Conservation (phyloP, 805 yeast species). For the Sugiyamaella valdiviana region DNA sequence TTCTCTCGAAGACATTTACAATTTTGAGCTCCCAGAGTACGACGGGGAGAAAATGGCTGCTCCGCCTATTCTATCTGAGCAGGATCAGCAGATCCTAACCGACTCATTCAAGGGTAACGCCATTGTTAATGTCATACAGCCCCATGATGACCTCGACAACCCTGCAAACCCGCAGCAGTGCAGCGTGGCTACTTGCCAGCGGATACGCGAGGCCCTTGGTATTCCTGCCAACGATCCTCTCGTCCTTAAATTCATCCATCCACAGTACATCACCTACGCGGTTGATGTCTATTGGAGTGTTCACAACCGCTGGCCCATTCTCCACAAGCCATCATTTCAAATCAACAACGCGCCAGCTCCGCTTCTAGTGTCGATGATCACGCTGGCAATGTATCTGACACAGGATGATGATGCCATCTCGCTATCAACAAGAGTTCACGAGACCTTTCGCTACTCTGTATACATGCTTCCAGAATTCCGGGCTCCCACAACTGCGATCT, state of each 20-base stretch:
- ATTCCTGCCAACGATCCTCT: slow-evolving; percentile 9
- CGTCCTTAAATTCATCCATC: slow-evolving; percentile 14
- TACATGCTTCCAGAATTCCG: slow-evolving; percentile 66
- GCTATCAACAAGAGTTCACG: slow-evolving; percentile 42
- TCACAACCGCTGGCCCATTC: slow-evolving; percentile 49
- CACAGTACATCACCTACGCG: slow-evolving; percentile 17
- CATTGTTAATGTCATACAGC: not conserved
- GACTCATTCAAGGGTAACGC: not conserved
- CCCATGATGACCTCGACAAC: not conserved
- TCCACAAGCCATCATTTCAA: slow-evolving; percentile 50
- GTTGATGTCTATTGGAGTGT: slow-evolving; percentile 29
- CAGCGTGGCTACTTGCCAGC: slow-evolving; percentile 8
- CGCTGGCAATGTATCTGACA: slow-evolving; percentile 39
- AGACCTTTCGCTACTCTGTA: slow-evolving; percentile 56
- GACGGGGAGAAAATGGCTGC: not conserved
- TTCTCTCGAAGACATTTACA: not conserved
- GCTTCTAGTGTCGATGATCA: slow-evolving; percentile 46
- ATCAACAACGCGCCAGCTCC: slow-evolving; percentile 41
- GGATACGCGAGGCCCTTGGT: slow-evolving; percentile 4
- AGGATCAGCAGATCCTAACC: not conserved
- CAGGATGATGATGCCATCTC: slow-evolving; percentile 24
- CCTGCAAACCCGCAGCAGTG: not conserved
- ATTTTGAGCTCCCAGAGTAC: not conserved
- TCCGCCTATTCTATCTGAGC: not conserved
- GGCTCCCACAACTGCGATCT: slow-evolving; percentile 61